These are phyloP conservation scores for Diaporthe humulicola DNA, from an alignment of 2,329 filamentous ascomycete genomes.

Conservation along the genomic window DNA sequence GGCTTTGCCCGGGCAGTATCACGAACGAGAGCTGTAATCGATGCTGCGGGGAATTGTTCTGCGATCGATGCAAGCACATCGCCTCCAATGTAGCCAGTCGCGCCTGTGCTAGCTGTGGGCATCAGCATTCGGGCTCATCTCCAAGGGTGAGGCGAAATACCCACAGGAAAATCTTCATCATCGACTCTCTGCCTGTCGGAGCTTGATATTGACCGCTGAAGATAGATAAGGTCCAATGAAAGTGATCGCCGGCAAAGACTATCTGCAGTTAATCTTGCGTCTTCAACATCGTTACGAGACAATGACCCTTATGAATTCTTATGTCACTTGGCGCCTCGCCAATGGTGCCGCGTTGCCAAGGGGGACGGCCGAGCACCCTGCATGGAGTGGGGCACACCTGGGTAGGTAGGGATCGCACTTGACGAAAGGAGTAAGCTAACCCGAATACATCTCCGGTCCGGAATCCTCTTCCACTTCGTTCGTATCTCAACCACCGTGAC, in stretches of 20 bases:
- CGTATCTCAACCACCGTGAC: not conserved
- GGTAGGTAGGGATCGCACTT: not conserved
- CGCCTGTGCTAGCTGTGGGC: not conserved
- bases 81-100: conserved; percentile 8
- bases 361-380: too few species aligned
- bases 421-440: conserved; percentile 2
- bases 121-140: not conserved
- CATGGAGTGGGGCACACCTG: not conserved
- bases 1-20: not conserved
- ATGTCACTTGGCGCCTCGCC: not conserved
- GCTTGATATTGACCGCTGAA: not conserved
- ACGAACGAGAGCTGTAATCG: conserved; percentile 1
- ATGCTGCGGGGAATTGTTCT: not conserved
- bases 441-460: not conserved
- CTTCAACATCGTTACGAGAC: not conserved
- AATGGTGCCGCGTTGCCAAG: not conserved
- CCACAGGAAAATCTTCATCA: conserved; percentile 5
- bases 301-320: not conserved
- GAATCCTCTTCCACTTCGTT: not conserved
- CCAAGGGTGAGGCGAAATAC: not conserved
- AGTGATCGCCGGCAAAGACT: not conserved
- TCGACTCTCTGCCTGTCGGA: not conserved
- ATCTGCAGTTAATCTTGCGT: too few species aligned
- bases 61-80: conserved; percentile 4
- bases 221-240: not conserved